Percentiles rank a stretch among this genome's conserved stretches.
These are phyloP conservation scores for Tetracladium maxilliforme DNA, from an alignment of 2,329 filamentous ascomycete species.

Conservation along the genomic window DNA sequence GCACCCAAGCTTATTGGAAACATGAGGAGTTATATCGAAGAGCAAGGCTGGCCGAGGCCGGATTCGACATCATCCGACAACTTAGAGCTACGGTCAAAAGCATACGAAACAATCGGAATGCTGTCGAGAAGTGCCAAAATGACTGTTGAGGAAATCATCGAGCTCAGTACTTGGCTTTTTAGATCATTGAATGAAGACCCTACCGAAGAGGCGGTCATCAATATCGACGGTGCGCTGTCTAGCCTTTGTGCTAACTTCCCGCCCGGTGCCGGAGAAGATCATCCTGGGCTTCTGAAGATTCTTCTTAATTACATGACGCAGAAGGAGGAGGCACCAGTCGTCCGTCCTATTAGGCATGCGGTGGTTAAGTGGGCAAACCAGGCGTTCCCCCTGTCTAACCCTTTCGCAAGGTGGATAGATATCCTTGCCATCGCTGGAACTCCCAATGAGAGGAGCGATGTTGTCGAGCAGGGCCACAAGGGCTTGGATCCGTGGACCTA, in stretches of 20 bases:
- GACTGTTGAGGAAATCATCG: conserved; percentile 33
- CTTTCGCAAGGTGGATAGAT: conserved; percentile 75
- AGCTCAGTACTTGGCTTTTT: conserved; percentile 64
- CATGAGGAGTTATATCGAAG: conserved; percentile 59
- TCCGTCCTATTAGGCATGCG: conserved; percentile 68
- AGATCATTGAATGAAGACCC: conserved; percentile 72
- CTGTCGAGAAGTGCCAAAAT: conserved; percentile 52
- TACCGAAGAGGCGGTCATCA: too few relatives aligned
- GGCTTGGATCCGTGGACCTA: conserved; percentile 59
- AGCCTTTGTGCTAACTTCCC: conserved; percentile 11
- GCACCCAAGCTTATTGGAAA: conserved; percentile 53
- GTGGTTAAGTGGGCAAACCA: conserved; percentile 82
- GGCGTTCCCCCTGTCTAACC: conserved; percentile 67
- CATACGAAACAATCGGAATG: conserved; percentile 83
- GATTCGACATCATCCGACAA: conserved; percentile 43
- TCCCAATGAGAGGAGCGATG: conserved; percentile 58
- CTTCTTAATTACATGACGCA: conserved; percentile 55
- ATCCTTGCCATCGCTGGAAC: conserved; percentile 62
- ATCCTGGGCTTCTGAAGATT: conserved; percentile 35
- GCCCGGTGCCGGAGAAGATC: conserved; percentile 18
- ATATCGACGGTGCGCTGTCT: conserved; percentile 71
- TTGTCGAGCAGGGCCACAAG: conserved; percentile 78
- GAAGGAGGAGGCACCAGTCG: conserved; percentile 28
- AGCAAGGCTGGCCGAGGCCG: conserved; percentile 70
- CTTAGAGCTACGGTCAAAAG: conserved; percentile 57